phyloP scores from a whole-genome alignment of 305 asterid species.

The Rubia peregrina region DNA sequence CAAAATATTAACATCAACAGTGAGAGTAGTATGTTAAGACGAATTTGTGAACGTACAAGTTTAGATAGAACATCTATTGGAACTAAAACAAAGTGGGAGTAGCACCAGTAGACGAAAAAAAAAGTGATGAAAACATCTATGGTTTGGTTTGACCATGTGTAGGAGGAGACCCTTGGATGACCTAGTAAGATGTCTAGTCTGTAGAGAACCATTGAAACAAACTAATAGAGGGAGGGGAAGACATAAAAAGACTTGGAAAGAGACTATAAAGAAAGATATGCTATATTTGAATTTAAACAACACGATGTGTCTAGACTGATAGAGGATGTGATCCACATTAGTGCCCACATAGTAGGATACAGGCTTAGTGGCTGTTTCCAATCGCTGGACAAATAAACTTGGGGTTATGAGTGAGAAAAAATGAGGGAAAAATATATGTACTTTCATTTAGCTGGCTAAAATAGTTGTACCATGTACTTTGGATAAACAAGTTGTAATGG shows the following conservation, averaged over 20 bases:
- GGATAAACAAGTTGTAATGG: background rate
- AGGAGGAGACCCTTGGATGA: too few species aligned
- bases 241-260: background rate
- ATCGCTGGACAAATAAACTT: background rate
- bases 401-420: too few species aligned
- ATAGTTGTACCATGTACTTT: background rate
- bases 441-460: background rate
- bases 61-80: background rate
- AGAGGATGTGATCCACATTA: background rate
- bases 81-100: background rate
- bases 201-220: background rate
- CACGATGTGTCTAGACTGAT: background rate
- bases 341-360: background rate
- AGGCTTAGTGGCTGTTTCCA: background rate
- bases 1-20: background rate
- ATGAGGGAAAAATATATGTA: background rate
- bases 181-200: background rate
- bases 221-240: background rate
- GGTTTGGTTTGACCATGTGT: background rate
- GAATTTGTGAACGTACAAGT: background rate
- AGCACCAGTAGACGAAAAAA: background rate
- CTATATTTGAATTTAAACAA: too few species aligned
- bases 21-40: background rate
- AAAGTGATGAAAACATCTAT: background rate
- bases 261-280: background rate